These are phyloP conservation scores for Candida quercuum DNA, from an alignment of 805 yeast genomes.

Conservation along the genomic window DNA sequence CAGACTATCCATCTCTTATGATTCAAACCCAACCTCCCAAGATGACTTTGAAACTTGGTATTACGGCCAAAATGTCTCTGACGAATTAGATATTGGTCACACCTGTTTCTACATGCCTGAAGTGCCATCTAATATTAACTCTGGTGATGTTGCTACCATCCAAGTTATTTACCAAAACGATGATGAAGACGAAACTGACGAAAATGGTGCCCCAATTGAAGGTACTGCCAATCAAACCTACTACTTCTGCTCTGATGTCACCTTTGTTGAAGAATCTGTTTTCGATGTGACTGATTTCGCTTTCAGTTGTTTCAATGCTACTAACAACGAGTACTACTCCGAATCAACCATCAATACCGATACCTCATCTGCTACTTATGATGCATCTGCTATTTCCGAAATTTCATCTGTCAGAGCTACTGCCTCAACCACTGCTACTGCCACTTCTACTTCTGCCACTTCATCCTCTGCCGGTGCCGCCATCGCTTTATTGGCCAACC, in stretches of 20 bases:
- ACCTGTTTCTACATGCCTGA: conserved; percentile 42
- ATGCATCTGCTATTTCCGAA: conserved; percentile 13
- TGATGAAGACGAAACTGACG: conserved; percentile 17
- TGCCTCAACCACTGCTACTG: conserved; percentile 13
- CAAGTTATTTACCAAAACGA: conserved; percentile 37
- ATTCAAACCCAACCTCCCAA: conserved; percentile 32
- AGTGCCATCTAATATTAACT: conserved; percentile 29
- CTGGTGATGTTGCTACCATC: conserved; percentile 39
- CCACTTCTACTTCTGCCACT: conserved; percentile 12
- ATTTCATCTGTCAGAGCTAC: conserved; percentile 15
- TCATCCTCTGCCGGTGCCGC: conserved; percentile 14
- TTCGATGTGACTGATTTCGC: conserved; percentile 31
- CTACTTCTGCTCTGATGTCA: conserved; percentile 41
- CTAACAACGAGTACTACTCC: conserved; percentile 33
- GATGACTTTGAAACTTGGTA: conserved; percentile 36
- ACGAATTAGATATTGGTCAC: conserved; percentile 38
- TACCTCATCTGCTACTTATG: conserved; percentile 19
- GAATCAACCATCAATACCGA: conserved; percentile 23
- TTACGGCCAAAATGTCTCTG: conserved; percentile 31
- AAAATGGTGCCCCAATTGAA: conserved; percentile 30
- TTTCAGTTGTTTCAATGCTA: conserved; percentile 36
- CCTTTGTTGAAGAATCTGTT: conserved; percentile 37
- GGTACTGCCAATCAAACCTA: conserved; percentile 33
- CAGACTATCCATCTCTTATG: conserved; percentile 35
- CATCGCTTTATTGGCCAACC: conserved; percentile 11